Conservation (phyloP, 257 asterid genomes). For the Nyctanthes arbortristis region DNA sequence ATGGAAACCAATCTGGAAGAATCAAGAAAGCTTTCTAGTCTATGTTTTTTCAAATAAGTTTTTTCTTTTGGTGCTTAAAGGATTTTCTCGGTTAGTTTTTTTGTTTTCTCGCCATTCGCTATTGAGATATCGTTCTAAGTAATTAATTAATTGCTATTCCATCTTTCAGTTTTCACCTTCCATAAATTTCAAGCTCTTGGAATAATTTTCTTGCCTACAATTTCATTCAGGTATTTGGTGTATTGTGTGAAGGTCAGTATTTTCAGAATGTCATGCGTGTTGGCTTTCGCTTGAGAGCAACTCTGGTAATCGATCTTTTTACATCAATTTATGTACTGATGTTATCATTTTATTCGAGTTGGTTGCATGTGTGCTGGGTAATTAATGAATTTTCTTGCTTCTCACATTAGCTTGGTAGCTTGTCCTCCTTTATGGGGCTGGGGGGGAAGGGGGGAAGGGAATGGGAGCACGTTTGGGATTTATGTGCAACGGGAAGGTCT, state of each 20-base stretch:
- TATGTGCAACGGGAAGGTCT: slow-evolving; percentile 7
- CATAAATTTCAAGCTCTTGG: not conserved
- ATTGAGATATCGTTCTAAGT: slow-evolving; percentile 8
- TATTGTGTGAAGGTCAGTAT: slow-evolving; percentile 92
- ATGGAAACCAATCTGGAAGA: too few relatives aligned
- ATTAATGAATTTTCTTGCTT: not conserved
- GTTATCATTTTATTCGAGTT: slow-evolving; percentile 7
- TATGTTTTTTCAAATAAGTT: too few relatives aligned
- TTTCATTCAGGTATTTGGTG: slow-evolving; percentile 70
- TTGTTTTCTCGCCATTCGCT: not conserved
- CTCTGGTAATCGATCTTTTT: slow-evolving; percentile 62
- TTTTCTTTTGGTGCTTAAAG: not conserved
- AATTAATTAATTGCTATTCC: slow-evolving; percentile 13
- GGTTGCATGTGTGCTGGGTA: not conserved
- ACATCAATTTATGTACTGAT: slow-evolving; percentile 2
- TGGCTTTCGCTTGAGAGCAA: slow-evolving; percentile 87
- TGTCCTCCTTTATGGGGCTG: not conserved
- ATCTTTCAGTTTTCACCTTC: slow-evolving; percentile 13
- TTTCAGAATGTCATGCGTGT: slow-evolving; percentile 98
- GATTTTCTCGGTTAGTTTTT: slow-evolving; percentile 10
- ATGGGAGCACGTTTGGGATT: slow-evolving; percentile 3
- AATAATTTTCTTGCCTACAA: slow-evolving; percentile 5
- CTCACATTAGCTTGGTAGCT: not conserved
- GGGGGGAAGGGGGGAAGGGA: not conserved
- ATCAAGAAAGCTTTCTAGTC: too few relatives aligned